A percentile compares a stretch with the other conserved stretches of the same genome.
phyloP scores from a whole-genome alignment of 768 basidiomycete genomes.

The Xerocomellus chrysenteron region DNA sequence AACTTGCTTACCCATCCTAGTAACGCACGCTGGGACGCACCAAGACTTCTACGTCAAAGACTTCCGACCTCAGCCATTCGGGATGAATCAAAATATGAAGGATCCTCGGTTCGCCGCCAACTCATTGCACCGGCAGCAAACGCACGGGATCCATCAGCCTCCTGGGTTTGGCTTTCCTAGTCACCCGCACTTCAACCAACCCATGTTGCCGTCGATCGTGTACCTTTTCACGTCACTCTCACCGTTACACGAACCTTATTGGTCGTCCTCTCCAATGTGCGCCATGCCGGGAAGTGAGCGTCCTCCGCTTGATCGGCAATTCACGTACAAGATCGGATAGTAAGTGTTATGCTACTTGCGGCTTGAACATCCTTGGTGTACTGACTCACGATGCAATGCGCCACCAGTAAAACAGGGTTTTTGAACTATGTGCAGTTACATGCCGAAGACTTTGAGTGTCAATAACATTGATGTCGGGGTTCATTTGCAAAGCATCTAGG shows the following conservation, averaged over 20 bases:
- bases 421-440: slow-evolving; percentile 40
- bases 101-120: slow-evolving; percentile 6
- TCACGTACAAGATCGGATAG: slow-evolving; percentile 31
- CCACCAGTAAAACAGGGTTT: slow-evolving; percentile 35
- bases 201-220: slow-evolving; percentile 36
- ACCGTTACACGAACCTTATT: slow-evolving; percentile 36
- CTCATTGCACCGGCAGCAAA: slow-evolving; percentile 12
- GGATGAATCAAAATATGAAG: slow-evolving; percentile 9
- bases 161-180: slow-evolving; percentile 11
- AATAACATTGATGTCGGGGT: not conserved
- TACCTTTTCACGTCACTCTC: slow-evolving; percentile 43
- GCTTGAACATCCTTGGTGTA: not conserved
- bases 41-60: slow-evolving; percentile 42
- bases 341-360: slow-evolving; percentile 17
- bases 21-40: slow-evolving; percentile 41
- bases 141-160: slow-evolving; percentile 17
- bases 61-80: slow-evolving; percentile 25
- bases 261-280: slow-evolving; percentile 37
- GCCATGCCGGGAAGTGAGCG: slow-evolving; percentile 17
- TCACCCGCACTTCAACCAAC: slow-evolving; percentile 20
- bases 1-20: slow-evolving; percentile 21
- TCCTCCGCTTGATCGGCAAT: slow-evolving; percentile 25
- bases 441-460: slow-evolving; percentile 35
- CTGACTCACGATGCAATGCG: not conserved
- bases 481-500: not conserved